phyloP scores from a whole-genome alignment of 2,329 filamentous ascomycete species.

The Exophiala lecanii-corni region DNA sequence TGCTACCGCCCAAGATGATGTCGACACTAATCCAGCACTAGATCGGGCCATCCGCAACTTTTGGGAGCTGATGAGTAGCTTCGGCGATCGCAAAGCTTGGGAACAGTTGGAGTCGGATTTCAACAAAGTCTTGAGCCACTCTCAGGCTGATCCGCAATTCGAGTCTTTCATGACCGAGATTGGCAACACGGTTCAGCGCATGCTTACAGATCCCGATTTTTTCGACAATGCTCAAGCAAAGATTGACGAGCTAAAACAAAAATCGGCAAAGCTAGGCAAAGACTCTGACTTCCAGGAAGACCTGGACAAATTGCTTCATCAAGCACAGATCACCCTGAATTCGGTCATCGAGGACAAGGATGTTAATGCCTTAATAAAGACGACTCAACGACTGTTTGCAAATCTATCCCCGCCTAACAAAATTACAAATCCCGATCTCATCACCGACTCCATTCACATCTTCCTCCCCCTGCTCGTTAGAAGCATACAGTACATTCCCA shows the following conservation, averaged over 20 bases:
- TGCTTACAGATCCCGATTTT: conserved; percentile 81
- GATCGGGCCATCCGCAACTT: conserved; percentile 74
- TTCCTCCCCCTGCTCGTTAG: conserved; percentile 75
- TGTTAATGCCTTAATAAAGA: conserved; percentile 63
- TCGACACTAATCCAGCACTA: conserved; percentile 67
- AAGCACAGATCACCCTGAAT: conserved; percentile 62
- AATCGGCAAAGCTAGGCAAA: conserved; percentile 54
- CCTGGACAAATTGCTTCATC: conserved; percentile 65
- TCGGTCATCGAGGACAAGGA: conserved; percentile 69
- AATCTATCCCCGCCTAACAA: conserved; percentile 64
- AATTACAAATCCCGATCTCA: conserved; percentile 64
- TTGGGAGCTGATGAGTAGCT: conserved; percentile 73
- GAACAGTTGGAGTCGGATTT: conserved; percentile 65
- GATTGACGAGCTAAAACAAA: conserved; percentile 54
- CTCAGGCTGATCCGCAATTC: conserved; percentile 69
- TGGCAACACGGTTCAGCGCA: conserved; percentile 66
- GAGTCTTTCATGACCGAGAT: conserved; percentile 7
- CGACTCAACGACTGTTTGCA: conserved; percentile 61
- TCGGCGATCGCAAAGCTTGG: conserved; percentile 73
- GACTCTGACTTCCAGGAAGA: conserved; percentile 68
- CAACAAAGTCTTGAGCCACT: conserved; percentile 66
- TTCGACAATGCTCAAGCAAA: conserved; percentile 70
- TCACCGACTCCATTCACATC: conserved; percentile 71
- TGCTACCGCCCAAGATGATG: conserved; percentile 62
- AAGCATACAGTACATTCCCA: conserved; percentile 79